Evolutionary conservation across 1,284 basidiomycete genomes (phyloP).

Genomic region (Rhodotorula glutinis): DNA sequence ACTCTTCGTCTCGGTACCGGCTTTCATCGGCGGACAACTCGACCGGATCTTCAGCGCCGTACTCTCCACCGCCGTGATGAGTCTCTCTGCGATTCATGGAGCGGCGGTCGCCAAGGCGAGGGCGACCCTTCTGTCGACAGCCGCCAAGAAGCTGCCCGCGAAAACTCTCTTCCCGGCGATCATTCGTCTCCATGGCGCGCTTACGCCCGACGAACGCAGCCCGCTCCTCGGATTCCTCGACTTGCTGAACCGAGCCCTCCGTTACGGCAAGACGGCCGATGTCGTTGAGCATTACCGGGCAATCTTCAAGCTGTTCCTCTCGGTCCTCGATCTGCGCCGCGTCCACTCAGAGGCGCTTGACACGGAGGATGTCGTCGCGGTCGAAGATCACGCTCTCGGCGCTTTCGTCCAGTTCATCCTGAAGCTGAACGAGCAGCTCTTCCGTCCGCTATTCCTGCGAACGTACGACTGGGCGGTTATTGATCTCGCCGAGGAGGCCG

Average conservation of each 20-base stretch:
- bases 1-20: slow-evolving; percentile 48
- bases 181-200: slow-evolving; percentile 34
- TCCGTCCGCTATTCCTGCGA: slow-evolving; percentile 87
- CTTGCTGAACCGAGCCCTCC: slow-evolving; percentile 56
- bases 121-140: slow-evolving; percentile 33
- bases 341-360: slow-evolving; percentile 48
- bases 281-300: slow-evolving; percentile 68
- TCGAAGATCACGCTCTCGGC: slow-evolving; percentile 55
- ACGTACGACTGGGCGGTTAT: slow-evolving; percentile 93
- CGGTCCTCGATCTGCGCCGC: slow-evolving; percentile 66
- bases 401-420: slow-evolving; percentile 86
- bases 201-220: slow-evolving; percentile 20
- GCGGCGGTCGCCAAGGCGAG: slow-evolving; percentile 16
- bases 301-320: slow-evolving; percentile 77
- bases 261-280: slow-evolving; percentile 61
- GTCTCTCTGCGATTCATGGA: slow-evolving; percentile 38
- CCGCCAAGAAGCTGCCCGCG: slow-evolving; percentile 63
- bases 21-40: slow-evolving; percentile 51
- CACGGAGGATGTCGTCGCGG: slow-evolving; percentile 43
- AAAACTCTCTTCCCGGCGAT: slow-evolving; percentile 49
- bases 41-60: slow-evolving; percentile 47
- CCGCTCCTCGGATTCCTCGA: slow-evolving; percentile 38
- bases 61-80: slow-evolving; percentile 42
- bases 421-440: slow-evolving; percentile 88
- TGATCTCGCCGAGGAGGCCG: slow-evolving; percentile 55